A percentile compares a stretch with the other conserved stretches of the same genome.
Conservation (phyloP, 2,329 filamentous ascomycete genomes). For the Phyllosticta citribraziliensis region DNA sequence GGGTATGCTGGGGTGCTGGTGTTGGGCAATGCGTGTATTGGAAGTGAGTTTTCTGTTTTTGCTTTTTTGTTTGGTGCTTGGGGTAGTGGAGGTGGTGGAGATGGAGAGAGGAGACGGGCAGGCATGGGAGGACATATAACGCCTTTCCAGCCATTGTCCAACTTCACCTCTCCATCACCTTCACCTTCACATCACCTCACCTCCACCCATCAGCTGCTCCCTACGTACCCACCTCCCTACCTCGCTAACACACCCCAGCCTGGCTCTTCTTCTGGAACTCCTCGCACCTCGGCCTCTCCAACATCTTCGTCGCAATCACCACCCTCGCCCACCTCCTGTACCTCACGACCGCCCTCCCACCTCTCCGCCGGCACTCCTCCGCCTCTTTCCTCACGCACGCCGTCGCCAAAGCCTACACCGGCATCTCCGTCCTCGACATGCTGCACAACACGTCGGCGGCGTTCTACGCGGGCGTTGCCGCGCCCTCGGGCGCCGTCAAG, state of each 20-base stretch:
- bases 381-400: conserved; percentile 48
- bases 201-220: not conserved
- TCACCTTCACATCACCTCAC: no score
- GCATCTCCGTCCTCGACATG: conserved; percentile 50
- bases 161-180: no score
- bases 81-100: not conserved
- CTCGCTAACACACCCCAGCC: conserved; percentile 19
- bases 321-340: conserved; percentile 47
- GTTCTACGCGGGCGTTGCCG: conserved; percentile 39
- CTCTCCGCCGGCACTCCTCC: conserved; percentile 41
- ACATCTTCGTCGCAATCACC: conserved; percentile 49
- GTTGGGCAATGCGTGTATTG: conserved; percentile 50
- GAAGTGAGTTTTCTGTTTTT: conserved; percentile 31
- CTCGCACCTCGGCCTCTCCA: conserved; percentile 39
- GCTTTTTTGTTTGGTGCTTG: not conserved
- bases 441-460: conserved; percentile 49
- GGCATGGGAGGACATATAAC: no score
- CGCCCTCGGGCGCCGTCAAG: conserved; percentile 40
- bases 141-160: no score
- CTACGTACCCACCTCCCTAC: not conserved
- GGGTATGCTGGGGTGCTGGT: conserved; percentile 47
- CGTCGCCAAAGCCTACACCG: conserved; percentile 50
- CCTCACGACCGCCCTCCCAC: conserved; percentile 37
- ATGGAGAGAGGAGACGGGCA: not conserved
- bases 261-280: conserved; percentile 57